Conservation (phyloP, 495 filamentous ascomycete genomes). For the Daldinia vernicosa region DNA sequence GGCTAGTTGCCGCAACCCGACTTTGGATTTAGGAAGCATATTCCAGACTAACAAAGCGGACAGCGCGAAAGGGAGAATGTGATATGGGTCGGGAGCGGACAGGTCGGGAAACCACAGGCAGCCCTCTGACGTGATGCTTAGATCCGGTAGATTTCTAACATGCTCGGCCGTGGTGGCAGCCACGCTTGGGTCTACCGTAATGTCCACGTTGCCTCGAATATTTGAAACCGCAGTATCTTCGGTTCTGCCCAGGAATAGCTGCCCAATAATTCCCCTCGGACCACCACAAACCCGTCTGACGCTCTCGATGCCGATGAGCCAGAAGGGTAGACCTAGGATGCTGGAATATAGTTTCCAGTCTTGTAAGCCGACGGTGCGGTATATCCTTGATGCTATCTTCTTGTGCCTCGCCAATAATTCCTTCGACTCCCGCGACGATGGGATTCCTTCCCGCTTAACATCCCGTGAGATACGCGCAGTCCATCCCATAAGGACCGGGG, state of each 20-base stretch:
- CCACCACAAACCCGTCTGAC: slow-evolving; percentile 71
- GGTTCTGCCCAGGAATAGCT: slow-evolving; percentile 39
- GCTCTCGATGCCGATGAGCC: slow-evolving; percentile 72
- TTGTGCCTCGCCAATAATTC: slow-evolving; percentile 42
- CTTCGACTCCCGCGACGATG: slow-evolving; percentile 14
- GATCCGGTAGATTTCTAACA: slow-evolving; percentile 52
- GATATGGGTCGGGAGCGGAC: slow-evolving; percentile 70
- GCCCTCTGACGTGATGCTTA: slow-evolving; percentile 71
- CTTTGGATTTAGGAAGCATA: slow-evolving; percentile 43
- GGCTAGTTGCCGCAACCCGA: slow-evolving; percentile 21
- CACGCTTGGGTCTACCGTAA: slow-evolving; percentile 1
- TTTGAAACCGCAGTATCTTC: slow-evolving; percentile 6
- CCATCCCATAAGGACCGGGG: slow-evolving; percentile 64
- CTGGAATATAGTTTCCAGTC: slow-evolving; percentile 59
- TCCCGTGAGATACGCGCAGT: slow-evolving; percentile 43
- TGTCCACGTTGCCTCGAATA: neutral
- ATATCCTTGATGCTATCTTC: slow-evolving; percentile 50
- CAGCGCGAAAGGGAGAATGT: slow-evolving; percentile 70
- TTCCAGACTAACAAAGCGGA: slow-evolving; percentile 59
- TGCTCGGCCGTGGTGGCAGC: slow-evolving; percentile 11
- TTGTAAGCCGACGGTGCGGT: slow-evolving; percentile 57
- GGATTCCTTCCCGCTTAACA: slow-evolving; percentile 33
- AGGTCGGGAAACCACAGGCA: slow-evolving; percentile 85
- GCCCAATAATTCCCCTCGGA: slow-evolving; percentile 61
- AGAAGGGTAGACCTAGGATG: slow-evolving; percentile 69